Conservation (phyloP, 495 filamentous ascomycete genomes). For the Penicillium paradoxum region DNA sequence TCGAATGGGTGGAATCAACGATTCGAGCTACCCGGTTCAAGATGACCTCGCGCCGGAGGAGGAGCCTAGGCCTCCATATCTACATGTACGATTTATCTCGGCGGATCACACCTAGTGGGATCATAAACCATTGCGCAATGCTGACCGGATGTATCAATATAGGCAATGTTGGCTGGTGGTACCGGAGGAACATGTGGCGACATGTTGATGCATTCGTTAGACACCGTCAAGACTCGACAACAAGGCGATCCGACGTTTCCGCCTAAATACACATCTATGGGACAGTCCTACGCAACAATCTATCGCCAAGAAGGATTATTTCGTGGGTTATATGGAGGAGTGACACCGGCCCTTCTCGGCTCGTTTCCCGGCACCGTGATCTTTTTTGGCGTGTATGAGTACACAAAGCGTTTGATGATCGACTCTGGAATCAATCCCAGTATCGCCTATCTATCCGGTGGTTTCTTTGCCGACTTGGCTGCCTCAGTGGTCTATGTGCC, state of each 20-base stretch:
- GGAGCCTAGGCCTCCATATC: conserved; percentile 54
- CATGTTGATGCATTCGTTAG: conserved; percentile 97
- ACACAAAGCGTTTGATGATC: conserved; percentile 83
- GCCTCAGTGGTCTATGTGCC: conserved; percentile 92
- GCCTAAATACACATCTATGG: conserved; percentile 84
- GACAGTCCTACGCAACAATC: conserved; percentile 85
- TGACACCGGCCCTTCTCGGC: conserved; percentile 80
- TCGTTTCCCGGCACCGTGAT: conserved; percentile 92
- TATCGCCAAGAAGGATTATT: conserved; percentile 85
- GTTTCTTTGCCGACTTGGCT: conserved; percentile 86
- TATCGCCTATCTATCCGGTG: conserved; percentile 78
- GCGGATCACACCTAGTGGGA: background rate
- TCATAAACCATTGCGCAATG: background rate
- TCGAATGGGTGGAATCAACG: background rate
- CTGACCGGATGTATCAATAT: conserved; percentile 7
- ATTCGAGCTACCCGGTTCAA: conserved; percentile 12
- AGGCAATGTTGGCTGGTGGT: conserved; percentile 95
- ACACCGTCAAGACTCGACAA: conserved; percentile 98
- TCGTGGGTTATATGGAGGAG: conserved; percentile 89
- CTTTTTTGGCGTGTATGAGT: conserved; percentile 96
- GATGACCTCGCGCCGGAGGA: conserved; percentile 21
- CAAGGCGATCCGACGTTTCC: conserved; percentile 92
- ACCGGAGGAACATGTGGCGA: conserved; percentile 88
- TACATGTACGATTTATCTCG: conserved; percentile 50
- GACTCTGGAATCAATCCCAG: conserved; percentile 73